Base-by-base conservation (phyloP, 352 stramenopile genomes). In the Peronospora farinosa region DNA sequence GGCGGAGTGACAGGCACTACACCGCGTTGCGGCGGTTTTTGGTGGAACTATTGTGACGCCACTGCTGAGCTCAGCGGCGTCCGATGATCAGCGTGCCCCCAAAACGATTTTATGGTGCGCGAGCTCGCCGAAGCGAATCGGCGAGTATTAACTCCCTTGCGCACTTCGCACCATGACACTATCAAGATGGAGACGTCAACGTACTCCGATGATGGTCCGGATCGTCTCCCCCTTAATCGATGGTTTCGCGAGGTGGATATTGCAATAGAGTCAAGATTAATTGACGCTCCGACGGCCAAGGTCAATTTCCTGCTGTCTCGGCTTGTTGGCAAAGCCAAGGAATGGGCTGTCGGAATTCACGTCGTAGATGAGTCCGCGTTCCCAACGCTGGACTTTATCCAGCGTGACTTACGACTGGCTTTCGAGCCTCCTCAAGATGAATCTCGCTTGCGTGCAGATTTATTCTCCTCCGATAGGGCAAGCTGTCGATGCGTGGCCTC, bases 71-170 rank as follows among this genome's bases (percentile, higher is more conserved):
- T 27, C 27, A 27, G n/a, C 27, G 13, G 28, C 40, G 13, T n/a
- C 25, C 40, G 11, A 47, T 3, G 27, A 47, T 9, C 40, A 32
- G 12, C 40, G 25, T 13, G 40, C 35, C 11, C 5, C 7, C 16
- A 47, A 40, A 7, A 47, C 6, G 38, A 46, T 16, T 47, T 40
- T 27, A 8, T n/a, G n/a, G n/a, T n/a, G 16, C 37, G 47, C 16
- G 35, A 53, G 37, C 37, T 54, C 47, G 25, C 47, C 27, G 38
- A 40, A 13, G 47, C 15, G 0, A 38, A 45, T 28, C 46, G 23
- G n/a, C n/a, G 23, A 38, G 40, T 44, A 17, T 28, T 28, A 33
- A 47, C 25, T 54, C 37, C 46, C 27, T n/a, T n/a, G n/a, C n/a
- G n/a, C n/a, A n/a, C n/a, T n/a, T n/a, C n/a, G n/a, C n/a, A n/a